Conservation (phyloP, 2,329 filamentous ascomycete species). For the Cytospora chrysosperma region DNA sequence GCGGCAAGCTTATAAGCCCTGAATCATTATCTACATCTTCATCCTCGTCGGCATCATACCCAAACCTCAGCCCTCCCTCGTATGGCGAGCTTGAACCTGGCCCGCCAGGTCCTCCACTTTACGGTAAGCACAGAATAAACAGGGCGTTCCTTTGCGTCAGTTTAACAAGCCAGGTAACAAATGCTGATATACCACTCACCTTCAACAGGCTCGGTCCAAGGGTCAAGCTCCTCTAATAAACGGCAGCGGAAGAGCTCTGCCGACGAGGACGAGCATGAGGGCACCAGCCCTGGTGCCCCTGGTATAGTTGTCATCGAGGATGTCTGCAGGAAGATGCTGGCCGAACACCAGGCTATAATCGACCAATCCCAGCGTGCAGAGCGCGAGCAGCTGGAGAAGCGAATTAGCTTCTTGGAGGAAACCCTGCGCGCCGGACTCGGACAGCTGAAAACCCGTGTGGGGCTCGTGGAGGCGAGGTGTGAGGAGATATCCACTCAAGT, state of each 20-base stretch:
- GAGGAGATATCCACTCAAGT: neutral
- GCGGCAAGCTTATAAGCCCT: constrained; percentile 9
- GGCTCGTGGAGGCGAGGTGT: neutral
- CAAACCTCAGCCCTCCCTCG: constrained; percentile 5
- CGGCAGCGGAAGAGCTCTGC: neutral
- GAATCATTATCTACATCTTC: neutral
- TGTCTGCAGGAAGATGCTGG: constrained; percentile 8
- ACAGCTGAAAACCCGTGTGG: neutral
- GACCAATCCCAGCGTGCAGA: neutral
- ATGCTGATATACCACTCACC: neutral
- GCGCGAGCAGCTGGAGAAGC: too few species aligned
- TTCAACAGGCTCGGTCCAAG: neutral
- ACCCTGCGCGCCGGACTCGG: neutral
- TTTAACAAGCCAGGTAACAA: neutral
- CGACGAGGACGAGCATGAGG: neutral
- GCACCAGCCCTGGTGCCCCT: neutral
- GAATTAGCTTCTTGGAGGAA: too few species aligned
- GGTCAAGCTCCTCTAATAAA: constrained; percentile 6
- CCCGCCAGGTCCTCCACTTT: neutral
- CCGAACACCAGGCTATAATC: neutral
- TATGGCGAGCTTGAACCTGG: constrained; percentile 12
- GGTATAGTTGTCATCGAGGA: neutral
- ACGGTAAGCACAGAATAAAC: neutral
- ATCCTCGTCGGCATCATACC: too few species aligned
- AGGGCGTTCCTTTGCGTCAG: too few species aligned